These are phyloP conservation scores for Fagus sylvatica DNA, from an alignment of 306 rosid genomes.

Conservation along the genomic window DNA sequence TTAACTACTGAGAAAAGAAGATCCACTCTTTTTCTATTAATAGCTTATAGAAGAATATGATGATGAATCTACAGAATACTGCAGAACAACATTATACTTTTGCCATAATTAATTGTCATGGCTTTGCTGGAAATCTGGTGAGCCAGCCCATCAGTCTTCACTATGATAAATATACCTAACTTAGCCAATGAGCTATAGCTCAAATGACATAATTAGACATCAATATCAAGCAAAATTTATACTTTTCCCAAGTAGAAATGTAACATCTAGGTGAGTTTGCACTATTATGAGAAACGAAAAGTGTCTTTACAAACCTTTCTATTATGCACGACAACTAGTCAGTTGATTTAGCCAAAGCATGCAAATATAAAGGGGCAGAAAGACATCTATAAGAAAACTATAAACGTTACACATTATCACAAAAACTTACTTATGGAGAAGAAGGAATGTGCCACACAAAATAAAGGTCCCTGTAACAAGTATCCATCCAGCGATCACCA, in stretches of 20 bases:
- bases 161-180: not conserved
- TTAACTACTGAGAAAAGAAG: not conserved
- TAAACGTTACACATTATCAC: not conserved
- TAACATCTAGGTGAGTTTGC: not conserved
- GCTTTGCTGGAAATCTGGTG: not conserved
- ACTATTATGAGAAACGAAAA: not conserved
- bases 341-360: too few relatives aligned
- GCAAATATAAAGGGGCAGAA: not conserved
- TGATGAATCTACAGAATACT: not conserved
- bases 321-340: too few relatives aligned
- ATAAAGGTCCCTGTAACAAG: slow-evolving; percentile 77
- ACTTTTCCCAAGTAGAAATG: not conserved
- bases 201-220: not conserved
- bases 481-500: slow-evolving; percentile 86
- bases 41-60: not conserved
- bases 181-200: not conserved
- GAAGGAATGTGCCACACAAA: slow-evolving; percentile 72
- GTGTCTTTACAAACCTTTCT: too few relatives aligned
- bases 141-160: not conserved
- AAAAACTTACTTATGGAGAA: slow-evolving; percentile 74
- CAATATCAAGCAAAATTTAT: not conserved
- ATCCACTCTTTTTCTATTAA: not conserved
- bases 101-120: not conserved
- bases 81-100: not conserved
- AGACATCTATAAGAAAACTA: not conserved